Evolutionary conservation across 2,329 filamentous ascomycete species (phyloP).

Genomic region (Botryotinia globosa): DNA sequence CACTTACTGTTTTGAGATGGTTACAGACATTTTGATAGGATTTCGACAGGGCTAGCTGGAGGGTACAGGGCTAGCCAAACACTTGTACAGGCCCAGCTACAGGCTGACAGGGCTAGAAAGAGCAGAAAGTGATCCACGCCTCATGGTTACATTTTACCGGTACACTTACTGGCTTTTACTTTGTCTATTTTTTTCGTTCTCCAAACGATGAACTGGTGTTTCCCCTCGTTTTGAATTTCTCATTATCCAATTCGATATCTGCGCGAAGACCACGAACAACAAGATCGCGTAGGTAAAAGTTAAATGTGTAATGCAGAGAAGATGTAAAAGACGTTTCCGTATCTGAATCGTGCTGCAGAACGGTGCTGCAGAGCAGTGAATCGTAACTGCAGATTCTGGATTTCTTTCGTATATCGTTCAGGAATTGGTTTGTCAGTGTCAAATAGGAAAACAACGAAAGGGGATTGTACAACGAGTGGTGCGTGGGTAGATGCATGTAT

Average conservation of each 20-base stretch:
- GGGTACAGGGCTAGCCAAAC: neutral
- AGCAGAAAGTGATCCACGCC: neutral
- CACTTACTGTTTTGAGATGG: conserved; percentile 1
- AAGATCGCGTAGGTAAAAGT: neutral
- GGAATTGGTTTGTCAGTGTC: neutral
- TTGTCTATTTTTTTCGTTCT: neutral
- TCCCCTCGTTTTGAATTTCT: neutral
- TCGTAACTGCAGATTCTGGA: neutral
- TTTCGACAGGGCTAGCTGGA: neutral
- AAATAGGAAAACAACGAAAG: neutral
- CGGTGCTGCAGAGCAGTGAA: neutral
- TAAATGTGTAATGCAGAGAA: neutral
- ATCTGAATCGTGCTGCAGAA: neutral
- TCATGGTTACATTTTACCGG: conserved; percentile 3
- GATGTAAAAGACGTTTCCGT: neutral
- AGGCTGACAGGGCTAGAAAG: neutral
- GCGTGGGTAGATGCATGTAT: conserved; percentile 2
- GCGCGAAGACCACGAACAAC: neutral
- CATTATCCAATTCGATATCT: neutral
- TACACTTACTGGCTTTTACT: neutral
- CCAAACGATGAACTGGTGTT: neutral
- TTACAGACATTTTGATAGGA: neutral
- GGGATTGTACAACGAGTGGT: conserved; percentile 1
- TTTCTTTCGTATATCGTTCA: neutral
- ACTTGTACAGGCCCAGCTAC: neutral